A percentile compares a stretch with the other conserved stretches of the same genome.
Evolutionary conservation across 225 moss, liverwort and hornwort genomes (phyloP).

Genomic region (Anthoceros angustus): DNA sequence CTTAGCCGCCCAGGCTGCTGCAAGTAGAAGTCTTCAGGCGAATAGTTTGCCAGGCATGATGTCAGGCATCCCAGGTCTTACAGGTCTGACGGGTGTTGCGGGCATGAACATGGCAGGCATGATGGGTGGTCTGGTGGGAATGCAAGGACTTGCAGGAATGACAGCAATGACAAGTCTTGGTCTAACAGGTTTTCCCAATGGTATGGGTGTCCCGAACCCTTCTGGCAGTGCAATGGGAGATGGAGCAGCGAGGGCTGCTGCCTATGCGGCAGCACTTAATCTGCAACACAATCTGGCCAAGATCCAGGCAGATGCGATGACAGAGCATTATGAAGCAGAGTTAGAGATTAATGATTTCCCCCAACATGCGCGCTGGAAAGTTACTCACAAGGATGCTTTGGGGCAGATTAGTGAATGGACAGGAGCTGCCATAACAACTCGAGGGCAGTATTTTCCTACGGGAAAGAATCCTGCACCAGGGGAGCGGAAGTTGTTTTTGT

Average conservation of each 20-base stretch:
- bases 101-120: constrained; percentile 16
- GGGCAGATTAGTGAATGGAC: constrained; percentile 99
- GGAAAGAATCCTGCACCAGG: constrained; percentile 93
- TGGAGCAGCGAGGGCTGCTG: constrained; percentile 70
- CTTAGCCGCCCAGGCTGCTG: constrained; percentile 74
- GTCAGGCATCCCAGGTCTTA: constrained; percentile 38
- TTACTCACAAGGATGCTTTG: constrained; percentile 91
- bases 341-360: constrained; percentile 97
- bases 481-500: constrained; percentile 87
- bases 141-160: constrained; percentile 43
- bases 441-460: constrained; percentile 87
- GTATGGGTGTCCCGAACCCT: constrained; percentile 30
- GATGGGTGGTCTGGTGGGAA: constrained; percentile 45
- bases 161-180: constrained; percentile 43
- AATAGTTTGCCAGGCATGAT: constrained; percentile 14
- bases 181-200: constrained; percentile 50
- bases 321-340: constrained; percentile 94
- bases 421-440: constrained; percentile 90
- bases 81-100: background rate
- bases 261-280: constrained; percentile 90
- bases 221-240: constrained; percentile 54
- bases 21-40: constrained; percentile 54
- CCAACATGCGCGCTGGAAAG: constrained; percentile 98
- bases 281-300: constrained; percentile 91
- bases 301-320: constrained; percentile 94